Evolutionary conservation across 2,329 filamentous ascomycete species (phyloP).

Genomic region (Scolecobasidium constrictum): DNA sequence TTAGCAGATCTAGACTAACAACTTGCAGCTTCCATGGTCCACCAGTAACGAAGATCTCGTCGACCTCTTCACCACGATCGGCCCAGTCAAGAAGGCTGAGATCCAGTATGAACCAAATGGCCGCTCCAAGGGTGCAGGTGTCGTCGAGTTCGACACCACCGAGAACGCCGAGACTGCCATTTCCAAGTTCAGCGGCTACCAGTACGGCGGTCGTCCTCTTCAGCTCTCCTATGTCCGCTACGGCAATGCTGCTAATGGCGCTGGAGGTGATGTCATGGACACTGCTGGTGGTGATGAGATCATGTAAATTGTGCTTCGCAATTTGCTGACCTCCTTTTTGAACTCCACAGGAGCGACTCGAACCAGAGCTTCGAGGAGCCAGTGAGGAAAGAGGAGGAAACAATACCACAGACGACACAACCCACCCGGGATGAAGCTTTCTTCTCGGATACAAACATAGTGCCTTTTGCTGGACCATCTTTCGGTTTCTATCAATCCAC

Average conservation of each 20-base stretch:
- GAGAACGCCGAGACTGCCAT: constrained; percentile 90
- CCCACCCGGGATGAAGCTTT: too few relatives aligned
- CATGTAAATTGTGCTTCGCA: constrained; percentile 50
- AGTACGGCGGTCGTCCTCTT: constrained; percentile 90
- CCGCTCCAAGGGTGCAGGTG: constrained; percentile 85
- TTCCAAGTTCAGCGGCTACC: constrained; percentile 93
- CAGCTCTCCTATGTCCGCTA: constrained; percentile 93
- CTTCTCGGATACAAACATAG: too few relatives aligned
- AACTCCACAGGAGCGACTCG: too few relatives aligned
- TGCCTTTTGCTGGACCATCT: too few relatives aligned
- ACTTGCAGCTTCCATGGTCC: constrained; percentile 78
- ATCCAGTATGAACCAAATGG: constrained; percentile 98
- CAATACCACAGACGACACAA: too few relatives aligned
- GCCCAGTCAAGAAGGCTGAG: constrained; percentile 96
- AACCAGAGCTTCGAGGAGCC: too few relatives aligned
- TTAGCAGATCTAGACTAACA: constrained; percentile 15
- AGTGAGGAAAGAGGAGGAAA: too few relatives aligned
- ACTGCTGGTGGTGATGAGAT: constrained; percentile 76
- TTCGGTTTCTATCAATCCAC: too few relatives aligned
- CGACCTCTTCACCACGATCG: constrained; percentile 94
- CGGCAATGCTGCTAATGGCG: constrained; percentile 52
- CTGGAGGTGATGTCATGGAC: constrained; percentile 63
- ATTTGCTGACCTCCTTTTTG: neutral
- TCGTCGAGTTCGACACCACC: constrained; percentile 80
- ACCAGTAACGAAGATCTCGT: constrained; percentile 97